Percentiles rank a stretch among this genome's conserved stretches.
These are phyloP conservation scores for Kodamaea fungicola DNA, from an alignment of 1,139 yeast species.

Conservation along the genomic window DNA sequence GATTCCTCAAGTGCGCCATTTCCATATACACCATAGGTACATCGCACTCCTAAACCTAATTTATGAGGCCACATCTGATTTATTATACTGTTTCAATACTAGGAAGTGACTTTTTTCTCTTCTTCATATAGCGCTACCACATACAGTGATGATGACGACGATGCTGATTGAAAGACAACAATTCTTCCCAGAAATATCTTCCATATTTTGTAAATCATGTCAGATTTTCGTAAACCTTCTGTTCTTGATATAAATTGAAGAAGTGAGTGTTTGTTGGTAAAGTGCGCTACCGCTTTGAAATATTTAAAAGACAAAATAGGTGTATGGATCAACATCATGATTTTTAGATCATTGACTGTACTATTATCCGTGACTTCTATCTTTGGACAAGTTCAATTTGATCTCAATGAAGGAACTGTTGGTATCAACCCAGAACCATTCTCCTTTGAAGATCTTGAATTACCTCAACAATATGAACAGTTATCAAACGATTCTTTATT, in stretches of 20 bases:
- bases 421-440: constrained; percentile 3
- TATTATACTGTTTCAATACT: no score
- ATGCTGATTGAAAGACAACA: no score
- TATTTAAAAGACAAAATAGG: not conserved
- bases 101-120: no score
- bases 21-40: constrained; percentile 24
- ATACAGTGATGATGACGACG: no score
- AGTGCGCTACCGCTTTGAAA: not conserved
- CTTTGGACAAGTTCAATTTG: constrained; percentile 13
- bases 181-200: no score
- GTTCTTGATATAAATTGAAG: not conserved
- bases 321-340: not conserved
- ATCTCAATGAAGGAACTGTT: constrained; percentile 10
- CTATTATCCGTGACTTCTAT: not conserved
- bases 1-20: constrained; percentile 11
- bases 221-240: not conserved
- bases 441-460: constrained; percentile 7
- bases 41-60: constrained; percentile 19
- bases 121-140: no score
- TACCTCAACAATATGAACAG: constrained; percentile 22
- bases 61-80: constrained; percentile 23
- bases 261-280: not conserved
- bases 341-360: not conserved
- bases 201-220: no score
- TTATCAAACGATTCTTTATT: constrained; percentile 35